Evolutionary conservation across 768 basidiomycete genomes (phyloP), one percentile per base, ranked within the genome.

Genomic region (Candolleomyces efflorescens): DNA sequence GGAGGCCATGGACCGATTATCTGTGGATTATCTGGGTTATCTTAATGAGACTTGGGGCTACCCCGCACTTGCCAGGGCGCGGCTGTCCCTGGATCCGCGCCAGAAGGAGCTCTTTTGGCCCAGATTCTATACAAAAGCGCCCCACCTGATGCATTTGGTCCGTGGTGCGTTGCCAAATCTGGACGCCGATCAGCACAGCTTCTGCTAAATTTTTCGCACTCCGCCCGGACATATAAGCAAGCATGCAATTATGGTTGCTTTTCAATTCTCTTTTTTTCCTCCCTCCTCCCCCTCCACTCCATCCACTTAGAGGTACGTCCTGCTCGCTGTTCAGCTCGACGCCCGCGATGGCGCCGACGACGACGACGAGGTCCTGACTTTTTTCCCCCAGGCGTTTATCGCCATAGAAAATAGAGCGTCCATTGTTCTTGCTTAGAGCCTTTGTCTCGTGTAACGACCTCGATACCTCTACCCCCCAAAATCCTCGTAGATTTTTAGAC

Each of bases 321-420:
- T n/a, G 50, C 27, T 20, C 27, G 26, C 23, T n/a, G 36, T 5
- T 32, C 32, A 7, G 32, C 5, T 5, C 49, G 54, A 49, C 37
- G 24, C 23, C 26, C 38, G 13, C n/a, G 53, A 54, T 17, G 43
- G 13, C 20, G 39, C 15, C 56, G 36, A 43, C 39, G 53, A 20
- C 53, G 53, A 66, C 59, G 46, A 41, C 23, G 41, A 52, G 38
- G 46, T 22, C 7, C 57, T 61, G 17, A 58, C 37, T 13, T 22
- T 26, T 55, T n/a, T 37, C 50, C 49, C 56, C 5, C 53, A 76
- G 75, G 76, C 76, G 65, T 64, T 67, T 67, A 39, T 72, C 66
- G 72, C 73, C 75, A 72, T 63, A 68, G 74, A 78, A 73, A 69
- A 74, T 90, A 89, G 84, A 89, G 78, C 80, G 76, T 82, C 74